Conservation (phyloP, 345 rosid genomes). For the Hibiscus tridactylites region DNA sequence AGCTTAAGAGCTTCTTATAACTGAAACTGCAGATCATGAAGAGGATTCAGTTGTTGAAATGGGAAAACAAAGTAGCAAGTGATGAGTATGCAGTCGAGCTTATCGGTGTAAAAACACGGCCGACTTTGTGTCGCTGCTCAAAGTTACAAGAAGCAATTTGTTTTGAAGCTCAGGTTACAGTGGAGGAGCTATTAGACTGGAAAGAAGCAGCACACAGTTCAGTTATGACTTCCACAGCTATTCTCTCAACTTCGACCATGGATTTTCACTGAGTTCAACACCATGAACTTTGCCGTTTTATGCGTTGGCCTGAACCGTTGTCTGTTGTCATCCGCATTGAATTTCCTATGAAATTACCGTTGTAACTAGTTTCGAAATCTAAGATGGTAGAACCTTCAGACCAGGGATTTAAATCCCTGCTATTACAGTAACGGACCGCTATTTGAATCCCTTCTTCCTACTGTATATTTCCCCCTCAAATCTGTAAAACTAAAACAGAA, state of each 20-base stretch:
- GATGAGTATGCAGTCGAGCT: background rate
- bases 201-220: constrained; percentile 22
- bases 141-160: constrained; percentile 23
- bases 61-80: constrained; percentile 12
- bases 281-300: background rate
- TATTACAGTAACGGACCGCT: too few species aligned
- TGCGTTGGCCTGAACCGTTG: background rate
- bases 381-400: background rate
- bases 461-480: background rate
- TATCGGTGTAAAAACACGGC: background rate
- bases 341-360: background rate
- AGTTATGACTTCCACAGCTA: constrained; percentile 35
- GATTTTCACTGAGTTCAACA: constrained; percentile 3
- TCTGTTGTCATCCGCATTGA: background rate
- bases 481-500: too few species aligned
- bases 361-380: background rate
- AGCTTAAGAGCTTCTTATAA: background rate
- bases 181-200: constrained; percentile 21
- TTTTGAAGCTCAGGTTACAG: constrained; percentile 30
- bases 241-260: constrained; percentile 37
- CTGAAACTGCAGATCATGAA: constrained; percentile 18
- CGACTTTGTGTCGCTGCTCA: constrained; percentile 6
- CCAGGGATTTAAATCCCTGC: too few species aligned
- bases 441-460: too few species aligned
- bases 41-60: background rate